phyloP scores from a whole-genome alignment of 176 grass and related monocot species.

The Saccharum spontaneum region DNA sequence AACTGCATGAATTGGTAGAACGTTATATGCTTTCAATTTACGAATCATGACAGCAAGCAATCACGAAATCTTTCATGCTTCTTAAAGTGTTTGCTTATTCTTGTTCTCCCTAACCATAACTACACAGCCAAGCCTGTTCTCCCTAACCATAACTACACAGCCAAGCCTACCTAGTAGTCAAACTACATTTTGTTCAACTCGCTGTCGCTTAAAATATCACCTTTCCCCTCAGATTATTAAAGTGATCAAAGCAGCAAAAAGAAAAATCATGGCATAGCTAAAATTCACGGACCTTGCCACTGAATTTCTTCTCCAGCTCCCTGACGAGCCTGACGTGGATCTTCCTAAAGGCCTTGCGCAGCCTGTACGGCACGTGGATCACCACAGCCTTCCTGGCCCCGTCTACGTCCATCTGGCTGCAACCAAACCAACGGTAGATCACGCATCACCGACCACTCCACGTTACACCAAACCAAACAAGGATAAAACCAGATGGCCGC shows the following conservation, averaged over 20 bases:
- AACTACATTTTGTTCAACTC: neutral
- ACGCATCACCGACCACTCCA: neutral
- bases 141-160: neutral
- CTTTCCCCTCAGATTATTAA: neutral
- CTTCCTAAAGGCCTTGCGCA: slow-evolving; percentile 85
- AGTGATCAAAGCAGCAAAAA: neutral
- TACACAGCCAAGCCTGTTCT: neutral
- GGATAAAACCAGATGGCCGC: neutral
- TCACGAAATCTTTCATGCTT: neutral
- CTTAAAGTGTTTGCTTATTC: neutral
- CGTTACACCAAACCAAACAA: neutral
- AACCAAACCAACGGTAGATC: neutral
- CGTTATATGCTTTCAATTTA: neutral
- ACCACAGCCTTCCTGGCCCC: slow-evolving; percentile 83
- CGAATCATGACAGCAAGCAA: neutral
- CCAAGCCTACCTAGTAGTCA: neutral
- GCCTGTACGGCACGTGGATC: slow-evolving; percentile 80
- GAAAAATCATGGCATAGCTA: neutral
- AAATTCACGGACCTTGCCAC: slow-evolving; percentile 61
- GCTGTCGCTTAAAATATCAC: neutral
- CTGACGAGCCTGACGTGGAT: slow-evolving; percentile 86
- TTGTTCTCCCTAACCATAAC: neutral
- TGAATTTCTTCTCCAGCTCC: slow-evolving; percentile 98
- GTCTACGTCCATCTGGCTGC: slow-evolving; percentile 75
- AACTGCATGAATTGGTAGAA: neutral